Base-by-base conservation (phyloP, 2,329 filamentous ascomycete genomes). In the Blastomyces gilchristii region DNA sequence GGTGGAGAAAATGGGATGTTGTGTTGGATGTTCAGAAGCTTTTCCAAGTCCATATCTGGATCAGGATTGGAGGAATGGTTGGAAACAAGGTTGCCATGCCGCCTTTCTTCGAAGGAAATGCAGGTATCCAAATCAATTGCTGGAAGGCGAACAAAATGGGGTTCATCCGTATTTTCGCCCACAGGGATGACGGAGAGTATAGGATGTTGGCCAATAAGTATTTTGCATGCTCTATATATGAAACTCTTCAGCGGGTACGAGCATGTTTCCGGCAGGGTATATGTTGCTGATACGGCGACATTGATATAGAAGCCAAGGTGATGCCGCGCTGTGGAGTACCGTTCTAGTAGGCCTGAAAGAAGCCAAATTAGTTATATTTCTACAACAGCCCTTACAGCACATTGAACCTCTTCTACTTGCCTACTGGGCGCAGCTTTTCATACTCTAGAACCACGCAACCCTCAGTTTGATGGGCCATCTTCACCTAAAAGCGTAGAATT, bases 91-190 rank as follows among this genome's bases (percentile, higher is more conserved):
- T 65, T 52, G 1, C 63, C 53, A 3, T 66, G 60, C 2, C 67
- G 62, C 11, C 73, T 69, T 22, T 72, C 66, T 12, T 71, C 66
- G 37, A 76, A 80, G 49, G 68, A 68, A 3, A 80, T 72, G 52
- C 72, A 73, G 12, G 70, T 70, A 2, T 71, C 67, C 18, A 82
- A 68, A 62, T 81, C 69, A 39, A 81, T 74, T 9, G 72, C 68
- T 3, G 77, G 75, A 2, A 81, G 71, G 28, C 77, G 76, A 9
- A 72, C 78, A 58, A 79, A 81, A 66, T 77, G 78, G 0, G 78
- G 72, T 0, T 76, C 66, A 54, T 71, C 71, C 22, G 68, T 75
- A 61, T 72, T 74, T 67, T 80, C 78, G 22, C 72, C 70, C 7
- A 78, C 66, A 0, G 76, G 72, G 16, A 81, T 75, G 16, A 76